Conservation (phyloP, 2,329 filamentous ascomycete genomes). For the Diaporthe helianthi region DNA sequence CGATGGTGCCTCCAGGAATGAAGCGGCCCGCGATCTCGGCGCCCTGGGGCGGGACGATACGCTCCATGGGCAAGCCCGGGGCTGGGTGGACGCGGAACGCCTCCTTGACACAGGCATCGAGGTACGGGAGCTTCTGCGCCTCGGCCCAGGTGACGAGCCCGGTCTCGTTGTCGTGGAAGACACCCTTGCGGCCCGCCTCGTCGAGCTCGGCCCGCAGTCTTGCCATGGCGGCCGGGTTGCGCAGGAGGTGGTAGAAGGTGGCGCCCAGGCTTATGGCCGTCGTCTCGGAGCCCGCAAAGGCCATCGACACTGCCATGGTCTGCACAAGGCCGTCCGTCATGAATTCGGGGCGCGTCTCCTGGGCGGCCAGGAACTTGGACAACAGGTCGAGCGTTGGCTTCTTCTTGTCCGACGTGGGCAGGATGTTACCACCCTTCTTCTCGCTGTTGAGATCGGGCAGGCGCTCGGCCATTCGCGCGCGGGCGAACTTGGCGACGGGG, state of each 20-base stretch:
- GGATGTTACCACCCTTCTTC: slow-evolving; percentile 46
- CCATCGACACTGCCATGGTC: slow-evolving; percentile 68
- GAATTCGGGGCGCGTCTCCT: slow-evolving; percentile 71
- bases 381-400: slow-evolving; percentile 65
- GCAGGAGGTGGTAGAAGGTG: slow-evolving; percentile 40
- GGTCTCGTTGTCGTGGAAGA: slow-evolving; percentile 45
- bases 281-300: slow-evolving; percentile 41
- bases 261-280: slow-evolving; percentile 40
- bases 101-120: slow-evolving; percentile 62
- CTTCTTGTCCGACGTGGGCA: slow-evolving; percentile 49
- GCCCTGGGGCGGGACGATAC: slow-evolving; percentile 74
- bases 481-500: slow-evolving; percentile 75
- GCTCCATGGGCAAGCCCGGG: slow-evolving; percentile 74
- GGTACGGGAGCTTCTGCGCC: slow-evolving; percentile 73
- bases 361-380: slow-evolving; percentile 75
- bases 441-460: slow-evolving; percentile 52
- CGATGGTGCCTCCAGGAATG: slow-evolving; percentile 74
- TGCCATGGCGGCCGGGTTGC: slow-evolving; percentile 36
- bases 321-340: slow-evolving; percentile 75
- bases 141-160: slow-evolving; percentile 73
- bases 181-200: slow-evolving; percentile 24
- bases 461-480: slow-evolving; percentile 70
- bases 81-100: slow-evolving; percentile 57
- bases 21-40: slow-evolving; percentile 67
- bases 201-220: slow-evolving; percentile 46